Percentiles rank a stretch among this genome's conserved stretches.
These are phyloP conservation scores for Chlamydomonas reinhardtii DNA, from an alignment of 163 green algal genomes.

Conservation along the genomic window DNA sequence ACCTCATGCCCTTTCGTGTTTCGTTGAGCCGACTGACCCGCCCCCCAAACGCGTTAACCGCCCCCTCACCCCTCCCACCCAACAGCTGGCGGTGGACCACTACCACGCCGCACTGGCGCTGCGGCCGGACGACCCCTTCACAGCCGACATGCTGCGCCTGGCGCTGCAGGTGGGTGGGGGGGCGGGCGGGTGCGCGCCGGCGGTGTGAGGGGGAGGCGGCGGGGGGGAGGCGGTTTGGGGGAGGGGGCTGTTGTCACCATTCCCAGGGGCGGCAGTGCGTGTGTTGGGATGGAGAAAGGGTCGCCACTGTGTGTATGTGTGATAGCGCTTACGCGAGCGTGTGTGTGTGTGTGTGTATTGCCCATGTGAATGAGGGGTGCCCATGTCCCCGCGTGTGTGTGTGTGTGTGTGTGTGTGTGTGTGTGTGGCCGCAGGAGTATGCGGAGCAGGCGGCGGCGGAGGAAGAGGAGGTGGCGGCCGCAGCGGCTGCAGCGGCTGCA, in stretches of 20 bases:
- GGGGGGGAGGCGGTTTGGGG: background rate
- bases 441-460: background rate
- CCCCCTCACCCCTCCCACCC: background rate
- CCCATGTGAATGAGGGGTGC: background rate
- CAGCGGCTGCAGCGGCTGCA: background rate
- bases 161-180: constrained; percentile 76
- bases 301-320: too few species aligned
- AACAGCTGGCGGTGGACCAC: constrained; percentile 76
- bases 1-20: too few species aligned
- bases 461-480: background rate
- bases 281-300: too few species aligned
- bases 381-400: background rate
- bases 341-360: too few species aligned
- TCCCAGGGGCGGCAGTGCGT: too few species aligned
- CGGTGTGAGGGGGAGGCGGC: background rate
- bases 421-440: background rate
- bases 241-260: too few species aligned
- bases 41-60: too few species aligned
- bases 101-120: constrained; percentile 94
- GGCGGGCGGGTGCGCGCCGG: too few species aligned
- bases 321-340: too few species aligned
- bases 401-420: too few species aligned
- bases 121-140: constrained; percentile 86
- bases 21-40: too few species aligned
- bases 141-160: constrained; percentile 85